phyloP scores from a whole-genome alignment of 2,329 filamentous ascomycete species.

The Sclerotinia spermophila region DNA sequence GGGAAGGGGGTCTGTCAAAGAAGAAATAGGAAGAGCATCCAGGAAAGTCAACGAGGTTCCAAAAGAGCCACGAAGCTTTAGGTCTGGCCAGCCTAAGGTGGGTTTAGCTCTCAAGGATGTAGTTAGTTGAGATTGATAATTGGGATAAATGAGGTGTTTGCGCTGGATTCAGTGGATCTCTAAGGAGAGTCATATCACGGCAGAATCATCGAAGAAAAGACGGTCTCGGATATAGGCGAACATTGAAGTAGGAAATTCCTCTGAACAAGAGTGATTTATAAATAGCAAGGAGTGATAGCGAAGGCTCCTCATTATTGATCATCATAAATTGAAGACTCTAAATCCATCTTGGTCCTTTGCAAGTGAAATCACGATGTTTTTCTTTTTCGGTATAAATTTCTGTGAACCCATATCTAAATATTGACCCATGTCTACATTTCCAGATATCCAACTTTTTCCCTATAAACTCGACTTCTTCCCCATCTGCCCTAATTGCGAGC shows the following conservation, averaged over 20 bases:
- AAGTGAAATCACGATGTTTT: not conserved
- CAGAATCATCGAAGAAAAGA: not conserved
- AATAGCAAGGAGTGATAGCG: not conserved
- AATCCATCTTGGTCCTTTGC: not conserved
- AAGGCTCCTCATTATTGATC: not conserved
- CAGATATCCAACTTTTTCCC: too few relatives aligned
- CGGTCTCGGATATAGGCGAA: not conserved
- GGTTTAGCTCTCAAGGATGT: not conserved
- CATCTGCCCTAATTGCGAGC: too few relatives aligned
- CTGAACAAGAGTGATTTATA: not conserved
- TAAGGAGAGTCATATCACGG: too few relatives aligned
- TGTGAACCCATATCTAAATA: not conserved
- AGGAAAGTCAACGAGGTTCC: not conserved
- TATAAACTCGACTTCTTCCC: too few relatives aligned
- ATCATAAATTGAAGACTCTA: not conserved
- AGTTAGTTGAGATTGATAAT: not conserved
- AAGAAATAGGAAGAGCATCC: not conserved
- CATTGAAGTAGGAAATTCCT: not conserved
- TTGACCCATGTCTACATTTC: not conserved
- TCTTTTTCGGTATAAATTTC: not conserved
- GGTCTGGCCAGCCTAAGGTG: conserved; percentile 6
- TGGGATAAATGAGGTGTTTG: not conserved
- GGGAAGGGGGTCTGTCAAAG: fast-evolving
- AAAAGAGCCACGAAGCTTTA: not conserved
- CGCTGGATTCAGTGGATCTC: too few relatives aligned